Evolutionary conservation across 768 basidiomycete species (phyloP), one percentile per base, ranked within the genome.

Genomic region (Tulasnella sp.): DNA sequence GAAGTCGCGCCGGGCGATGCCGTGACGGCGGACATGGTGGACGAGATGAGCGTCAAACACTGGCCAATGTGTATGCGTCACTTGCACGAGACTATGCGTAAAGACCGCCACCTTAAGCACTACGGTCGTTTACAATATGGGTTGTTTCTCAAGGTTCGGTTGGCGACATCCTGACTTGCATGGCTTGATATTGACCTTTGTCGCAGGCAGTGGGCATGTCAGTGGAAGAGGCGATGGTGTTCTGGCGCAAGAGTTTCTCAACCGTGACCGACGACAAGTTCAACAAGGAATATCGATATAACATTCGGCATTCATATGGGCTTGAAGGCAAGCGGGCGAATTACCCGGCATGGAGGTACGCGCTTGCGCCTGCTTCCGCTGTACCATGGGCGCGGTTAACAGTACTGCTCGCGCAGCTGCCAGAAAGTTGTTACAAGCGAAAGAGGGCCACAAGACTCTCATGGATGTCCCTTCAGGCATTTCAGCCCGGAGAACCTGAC

Each of bases 271-370:
- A 97, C 58, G 91, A 97, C 71, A 84, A 90, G 67, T 99, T 98
- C 71, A 94, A 93, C 74, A 99, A 98, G 67, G 87, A 96, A 67
- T 84, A 97, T 76, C 84, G 81, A 64, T 99, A 99, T 69, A 99
- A 98, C 62, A 92, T 99, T 64, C 83, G 94, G 42, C 96, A 99
- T 67, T 83, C 82, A 4, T 99, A 83, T 65, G 96, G 96, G 35
- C 71, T 96, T 50, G 96, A 98, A 67, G 96, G 96, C 8, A 89
- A 85, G 69, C 80, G 94, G 41, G 86, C 84, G 37, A 97, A 97
- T 66, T 99, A 99, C 68, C 77, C 88, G 1, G 91, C 96, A 0
- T 89, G 84, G 71, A 93, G 42, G 74, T 63, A 21, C 29, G 11
- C 12, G 3, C 9, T 43, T 8, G 25, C 12, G 23, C 31, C 19